phyloP scores from a whole-genome alignment of 805 yeast genomes.

The Maudiozyma serrabonitensis region DNA sequence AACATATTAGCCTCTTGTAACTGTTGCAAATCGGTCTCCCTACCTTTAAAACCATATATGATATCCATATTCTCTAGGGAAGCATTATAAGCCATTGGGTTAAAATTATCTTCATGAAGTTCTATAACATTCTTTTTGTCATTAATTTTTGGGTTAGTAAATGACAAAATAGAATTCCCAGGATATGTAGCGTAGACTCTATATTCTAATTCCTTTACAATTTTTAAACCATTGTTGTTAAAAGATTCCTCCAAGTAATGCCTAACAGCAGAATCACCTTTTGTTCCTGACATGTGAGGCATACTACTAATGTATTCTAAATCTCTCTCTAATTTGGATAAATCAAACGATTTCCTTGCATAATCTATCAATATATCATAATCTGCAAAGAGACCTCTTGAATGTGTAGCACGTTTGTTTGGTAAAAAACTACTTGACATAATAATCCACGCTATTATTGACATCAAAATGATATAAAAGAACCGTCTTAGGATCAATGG shows the following conservation, averaged over 20 bases:
- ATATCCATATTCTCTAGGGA: conserved; percentile 39
- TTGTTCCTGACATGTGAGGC: conserved; percentile 84
- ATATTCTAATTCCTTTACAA: conserved; percentile 35
- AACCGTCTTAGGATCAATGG: conserved; percentile 76
- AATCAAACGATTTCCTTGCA: conserved; percentile 43
- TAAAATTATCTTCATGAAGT: conserved; percentile 40
- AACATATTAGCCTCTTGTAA: conserved; percentile 33
- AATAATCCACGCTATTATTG: conserved; percentile 46
- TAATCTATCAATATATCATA: conserved; percentile 40
- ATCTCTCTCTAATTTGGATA: conserved; percentile 50
- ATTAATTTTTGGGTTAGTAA: neutral
- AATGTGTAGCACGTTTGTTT: conserved; percentile 29
- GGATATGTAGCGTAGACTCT: conserved; percentile 56
- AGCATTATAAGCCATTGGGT: conserved; percentile 59
- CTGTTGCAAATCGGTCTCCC: conserved; percentile 39
- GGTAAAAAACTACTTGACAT: conserved; percentile 50
- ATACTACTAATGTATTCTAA: conserved; percentile 64
- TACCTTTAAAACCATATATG: conserved; percentile 62
- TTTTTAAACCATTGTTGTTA: conserved; percentile 44
- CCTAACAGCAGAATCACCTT: conserved; percentile 70
- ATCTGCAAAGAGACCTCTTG: conserved; percentile 56
- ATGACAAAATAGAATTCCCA: conserved; percentile 1
- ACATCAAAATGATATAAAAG: conserved; percentile 56
- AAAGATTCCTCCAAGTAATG: conserved; percentile 54
- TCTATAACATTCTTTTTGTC: conserved; percentile 12